Conservation (phyloP, 345 rosid species). For the Brassica carinata region DNA sequence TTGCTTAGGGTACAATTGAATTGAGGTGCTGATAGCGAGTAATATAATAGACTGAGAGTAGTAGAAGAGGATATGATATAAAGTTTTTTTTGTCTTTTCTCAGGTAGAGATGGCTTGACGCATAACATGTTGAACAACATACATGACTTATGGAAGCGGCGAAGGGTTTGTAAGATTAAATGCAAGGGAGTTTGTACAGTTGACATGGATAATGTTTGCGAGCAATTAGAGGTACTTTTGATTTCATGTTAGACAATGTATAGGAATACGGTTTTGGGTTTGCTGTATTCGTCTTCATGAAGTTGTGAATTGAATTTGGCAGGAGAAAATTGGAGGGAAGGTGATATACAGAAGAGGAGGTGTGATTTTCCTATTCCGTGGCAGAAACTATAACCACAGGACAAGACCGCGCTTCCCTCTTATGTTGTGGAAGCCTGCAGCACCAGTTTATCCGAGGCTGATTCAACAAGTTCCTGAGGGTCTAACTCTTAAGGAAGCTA, state of each 20-base stretch:
- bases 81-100: conserved; percentile 8
- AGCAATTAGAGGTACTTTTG: conserved; percentile 74
- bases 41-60: neutral
- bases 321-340: conserved; percentile 94
- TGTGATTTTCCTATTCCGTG: conserved; percentile 76
- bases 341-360: conserved; percentile 79
- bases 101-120: conserved; percentile 97
- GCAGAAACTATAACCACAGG: conserved; percentile 88
- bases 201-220: conserved; percentile 88
- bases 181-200: conserved; percentile 96
- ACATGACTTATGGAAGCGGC: conserved; percentile 85
- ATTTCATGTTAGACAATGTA: neutral
- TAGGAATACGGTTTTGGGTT: neutral
- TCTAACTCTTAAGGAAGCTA: conserved; percentile 65
- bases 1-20: conserved; percentile 1
- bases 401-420: conserved; percentile 81
- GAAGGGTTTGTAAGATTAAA: conserved; percentile 88
- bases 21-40: neutral
- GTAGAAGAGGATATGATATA: conserved; percentile 10
- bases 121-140: conserved; percentile 95
- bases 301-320: conserved; percentile 32
- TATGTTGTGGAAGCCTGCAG: conserved; percentile 88
- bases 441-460: conserved; percentile 83
- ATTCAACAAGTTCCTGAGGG: conserved; percentile 71
- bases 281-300: conserved; percentile 12